Conservation (phyloP, 345 rosid species). For the Populus ilicifolia region DNA sequence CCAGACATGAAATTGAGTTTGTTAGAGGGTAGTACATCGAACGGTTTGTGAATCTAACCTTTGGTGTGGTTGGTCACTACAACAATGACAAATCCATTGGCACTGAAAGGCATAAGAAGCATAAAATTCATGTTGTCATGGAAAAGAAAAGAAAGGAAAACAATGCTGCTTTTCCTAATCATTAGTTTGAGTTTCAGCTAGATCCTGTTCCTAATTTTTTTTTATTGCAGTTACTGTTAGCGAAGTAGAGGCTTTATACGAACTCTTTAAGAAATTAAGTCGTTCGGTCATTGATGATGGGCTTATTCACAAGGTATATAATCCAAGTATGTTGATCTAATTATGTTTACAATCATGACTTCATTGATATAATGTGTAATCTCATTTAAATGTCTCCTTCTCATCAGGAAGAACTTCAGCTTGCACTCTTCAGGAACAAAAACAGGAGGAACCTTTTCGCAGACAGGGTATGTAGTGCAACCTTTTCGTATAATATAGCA, state of each 20-base stretch:
- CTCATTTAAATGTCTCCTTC: background rate
- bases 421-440: slow-evolving; percentile 81
- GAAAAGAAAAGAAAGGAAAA: background rate
- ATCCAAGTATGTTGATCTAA: background rate
- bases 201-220: background rate
- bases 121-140: background rate
- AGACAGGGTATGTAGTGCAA: slow-evolving; percentile 57
- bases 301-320: slow-evolving; percentile 77
- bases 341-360: background rate
- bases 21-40: background rate
- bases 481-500: background rate
- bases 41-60: background rate
- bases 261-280: slow-evolving; percentile 83
- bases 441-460: slow-evolving; percentile 74
- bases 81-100: background rate
- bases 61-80: background rate
- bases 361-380: background rate
- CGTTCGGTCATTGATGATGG: slow-evolving; percentile 76
- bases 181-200: background rate
- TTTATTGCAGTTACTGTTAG: slow-evolving; percentile 56
- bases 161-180: background rate
- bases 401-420: slow-evolving; percentile 80
- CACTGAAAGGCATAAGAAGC: background rate
- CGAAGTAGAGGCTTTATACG: slow-evolving; percentile 79
- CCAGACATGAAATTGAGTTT: background rate